phyloP scores from a whole-genome alignment of 2,329 filamentous ascomycete species.

The Alternaria dauci region DNA sequence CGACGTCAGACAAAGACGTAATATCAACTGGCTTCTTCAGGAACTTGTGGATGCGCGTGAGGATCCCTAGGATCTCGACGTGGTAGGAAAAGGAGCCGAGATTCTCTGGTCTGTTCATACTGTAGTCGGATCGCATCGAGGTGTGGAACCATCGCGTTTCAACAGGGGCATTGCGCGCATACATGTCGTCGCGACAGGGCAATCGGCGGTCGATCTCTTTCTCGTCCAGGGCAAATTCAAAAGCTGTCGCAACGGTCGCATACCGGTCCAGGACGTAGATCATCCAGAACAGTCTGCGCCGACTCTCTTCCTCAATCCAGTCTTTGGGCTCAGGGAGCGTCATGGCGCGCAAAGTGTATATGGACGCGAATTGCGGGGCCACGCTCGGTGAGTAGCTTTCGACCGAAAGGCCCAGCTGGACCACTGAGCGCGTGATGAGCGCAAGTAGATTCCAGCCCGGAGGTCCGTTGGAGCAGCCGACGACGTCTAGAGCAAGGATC shows the following conservation, averaged over 20 bases:
- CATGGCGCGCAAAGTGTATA: constrained; percentile 87
- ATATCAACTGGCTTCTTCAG: constrained; percentile 91
- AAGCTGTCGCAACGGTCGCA: constrained; percentile 88
- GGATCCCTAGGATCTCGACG: constrained; percentile 85
- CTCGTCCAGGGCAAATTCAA: constrained; percentile 89
- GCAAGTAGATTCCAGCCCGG: constrained; percentile 93
- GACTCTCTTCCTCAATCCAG: constrained; percentile 89
- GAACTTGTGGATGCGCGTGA: constrained; percentile 88
- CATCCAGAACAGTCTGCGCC: constrained; percentile 91
- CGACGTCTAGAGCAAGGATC: constrained; percentile 83
- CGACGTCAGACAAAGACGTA: constrained; percentile 81
- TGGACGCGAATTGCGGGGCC: constrained; percentile 81
- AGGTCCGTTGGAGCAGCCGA: constrained; percentile 86
- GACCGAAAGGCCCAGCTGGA: constrained; percentile 84
- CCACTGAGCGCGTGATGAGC: constrained; percentile 85
- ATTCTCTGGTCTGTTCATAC: constrained; percentile 76
- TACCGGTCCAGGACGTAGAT: constrained; percentile 90
- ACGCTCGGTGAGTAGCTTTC: constrained; percentile 82
- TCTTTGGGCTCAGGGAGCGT: constrained; percentile 82
- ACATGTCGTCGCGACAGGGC: constrained; percentile 87
- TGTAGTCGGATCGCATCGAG: constrained; percentile 63
- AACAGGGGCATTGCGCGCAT: constrained; percentile 81
- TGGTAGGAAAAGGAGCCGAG: constrained; percentile 89
- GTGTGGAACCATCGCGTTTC: constrained; percentile 82
- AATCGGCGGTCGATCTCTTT: constrained; percentile 87